Evolutionary conservation across 2,329 filamentous ascomycete genomes (phyloP), one percentile per base, ranked within the genome.

Genomic region (Pseudopyricularia javanii): DNA sequence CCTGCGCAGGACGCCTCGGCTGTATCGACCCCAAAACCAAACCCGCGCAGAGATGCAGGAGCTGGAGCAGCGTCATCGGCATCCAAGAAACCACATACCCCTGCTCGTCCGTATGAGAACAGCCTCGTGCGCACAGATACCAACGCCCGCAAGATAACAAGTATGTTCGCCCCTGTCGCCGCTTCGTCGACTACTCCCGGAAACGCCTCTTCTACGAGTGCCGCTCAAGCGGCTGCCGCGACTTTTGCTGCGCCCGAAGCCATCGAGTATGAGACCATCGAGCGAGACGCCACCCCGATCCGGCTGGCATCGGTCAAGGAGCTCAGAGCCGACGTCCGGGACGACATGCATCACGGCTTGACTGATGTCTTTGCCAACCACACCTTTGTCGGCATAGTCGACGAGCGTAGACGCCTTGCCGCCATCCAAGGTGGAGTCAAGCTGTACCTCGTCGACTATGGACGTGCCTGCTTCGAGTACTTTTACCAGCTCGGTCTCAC

Each of bases 401-500:
- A 98, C 62, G 86, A 91, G 62, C 79, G 78, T 40, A 84, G 89
- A 50, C 86, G 93, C 11, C 80, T 98, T 12, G 91, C 84, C n/a
- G 90, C 93, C 15, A 86, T 98, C 35, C 93, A 98, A 68, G 84
- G 88, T 34, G 93, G 91, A 14, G 86, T 97, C 8, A 95, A 91
- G 64, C 78, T 98, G 7, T 96, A 87, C 66, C 79, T 98, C 22
- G 76, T 98, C 51, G 93, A 98, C 67, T 98, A 98, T 63, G 93
- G 90, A 11, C 83, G 91, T 64, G 72, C 87, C 1, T 87, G 82
- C 65, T 86, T 83, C 56, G 91, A 97, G 61, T 94, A 91, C 66
- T 94, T 97, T 66, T 98, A 98, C 70, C 93, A 98, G 68, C 71
- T 97, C 20, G 91, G 90, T 0, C 77, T 98, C 34, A 95, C 90